Conservation (phyloP, 768 basidiomycete species). For the Tulasnella sp. region DNA sequence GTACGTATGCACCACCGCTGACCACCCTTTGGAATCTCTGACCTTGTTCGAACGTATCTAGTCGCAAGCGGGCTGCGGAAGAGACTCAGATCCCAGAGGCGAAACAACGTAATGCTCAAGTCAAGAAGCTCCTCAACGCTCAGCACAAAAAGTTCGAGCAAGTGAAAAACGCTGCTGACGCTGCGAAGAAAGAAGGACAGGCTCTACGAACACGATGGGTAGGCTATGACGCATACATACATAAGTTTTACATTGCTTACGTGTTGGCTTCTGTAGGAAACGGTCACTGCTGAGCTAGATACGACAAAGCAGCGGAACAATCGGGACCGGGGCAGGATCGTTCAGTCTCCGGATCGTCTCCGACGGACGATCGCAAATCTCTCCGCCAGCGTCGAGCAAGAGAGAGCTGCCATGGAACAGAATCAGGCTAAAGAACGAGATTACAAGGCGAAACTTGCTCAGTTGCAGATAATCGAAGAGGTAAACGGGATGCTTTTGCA, state of each 20-base stretch:
- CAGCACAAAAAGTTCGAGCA: constrained; percentile 44
- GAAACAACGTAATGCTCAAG: constrained; percentile 63
- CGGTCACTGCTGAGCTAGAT: constrained; percentile 20
- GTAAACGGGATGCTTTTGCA: constrained; percentile 45
- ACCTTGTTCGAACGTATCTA: neutral
- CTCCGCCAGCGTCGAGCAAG: constrained; percentile 65
- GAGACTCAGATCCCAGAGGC: constrained; percentile 32
- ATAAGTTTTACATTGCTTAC: neutral
- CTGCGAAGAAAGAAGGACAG: constrained; percentile 72
- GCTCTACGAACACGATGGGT: constrained; percentile 67
- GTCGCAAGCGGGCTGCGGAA: constrained; percentile 31
- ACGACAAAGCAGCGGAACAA: constrained; percentile 65
- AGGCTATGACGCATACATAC: constrained; percentile 33
- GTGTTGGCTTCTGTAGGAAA: neutral
- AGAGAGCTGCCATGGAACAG: constrained; percentile 65
- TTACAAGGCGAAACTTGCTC: constrained; percentile 71
- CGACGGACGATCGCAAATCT: constrained; percentile 81
- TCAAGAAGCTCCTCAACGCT: constrained; percentile 45
- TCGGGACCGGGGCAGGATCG: constrained; percentile 72
- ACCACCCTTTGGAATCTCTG: constrained; percentile 39
- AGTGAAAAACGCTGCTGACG: constrained; percentile 65
- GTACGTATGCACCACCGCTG: constrained; percentile 51
- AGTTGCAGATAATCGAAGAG: constrained; percentile 74
- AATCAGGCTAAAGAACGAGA: constrained; percentile 79
- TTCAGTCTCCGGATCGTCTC: constrained; percentile 90